Evolutionary conservation across 2,329 filamentous ascomycete species (phyloP).

Genomic region (Fusarium humuli): DNA sequence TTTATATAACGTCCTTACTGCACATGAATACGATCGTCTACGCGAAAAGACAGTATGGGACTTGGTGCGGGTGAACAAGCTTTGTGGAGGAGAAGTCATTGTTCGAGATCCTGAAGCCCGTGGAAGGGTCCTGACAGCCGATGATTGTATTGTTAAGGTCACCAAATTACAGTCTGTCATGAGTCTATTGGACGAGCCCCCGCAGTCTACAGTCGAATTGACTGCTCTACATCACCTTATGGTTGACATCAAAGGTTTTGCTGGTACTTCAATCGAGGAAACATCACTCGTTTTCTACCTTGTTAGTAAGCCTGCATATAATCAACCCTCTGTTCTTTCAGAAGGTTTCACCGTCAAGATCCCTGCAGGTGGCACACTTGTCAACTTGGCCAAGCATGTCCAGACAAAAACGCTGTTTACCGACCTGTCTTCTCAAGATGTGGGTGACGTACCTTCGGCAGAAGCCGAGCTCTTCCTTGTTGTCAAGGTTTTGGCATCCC

Average conservation of each 20-base stretch:
- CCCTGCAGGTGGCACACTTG: constrained; percentile 77
- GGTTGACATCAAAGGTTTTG: constrained; percentile 85
- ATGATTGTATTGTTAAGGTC: constrained; percentile 92
- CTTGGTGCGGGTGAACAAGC: constrained; percentile 91
- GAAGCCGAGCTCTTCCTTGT: constrained; percentile 85
- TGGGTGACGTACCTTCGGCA: constrained; percentile 69
- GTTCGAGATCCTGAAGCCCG: constrained; percentile 87
- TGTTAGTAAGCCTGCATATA: constrained; percentile 75
- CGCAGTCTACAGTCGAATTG: constrained; percentile 73
- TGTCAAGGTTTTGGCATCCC: constrained; percentile 77
- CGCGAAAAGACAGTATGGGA: constrained; percentile 96
- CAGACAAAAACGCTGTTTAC: constrained; percentile 88
- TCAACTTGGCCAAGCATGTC: constrained; percentile 71
- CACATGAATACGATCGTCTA: constrained; percentile 81
- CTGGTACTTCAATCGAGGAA: constrained; percentile 79
- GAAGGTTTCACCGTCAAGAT: constrained; percentile 87
- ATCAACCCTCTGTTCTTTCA: constrained; percentile 75
- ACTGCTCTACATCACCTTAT: constrained; percentile 83
- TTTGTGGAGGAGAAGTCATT: constrained; percentile 93
- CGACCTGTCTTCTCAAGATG: constrained; percentile 82
- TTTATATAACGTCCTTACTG: constrained; percentile 91
- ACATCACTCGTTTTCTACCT: constrained; percentile 83
- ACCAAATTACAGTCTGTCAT: constrained; percentile 94
- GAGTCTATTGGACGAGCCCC: constrained; percentile 90
- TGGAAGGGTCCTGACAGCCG: constrained; percentile 87